Evolutionary conservation across 805 yeast genomes (phyloP), one percentile per base, ranked within the genome.

Genomic region (Candida yuanshanica): DNA sequence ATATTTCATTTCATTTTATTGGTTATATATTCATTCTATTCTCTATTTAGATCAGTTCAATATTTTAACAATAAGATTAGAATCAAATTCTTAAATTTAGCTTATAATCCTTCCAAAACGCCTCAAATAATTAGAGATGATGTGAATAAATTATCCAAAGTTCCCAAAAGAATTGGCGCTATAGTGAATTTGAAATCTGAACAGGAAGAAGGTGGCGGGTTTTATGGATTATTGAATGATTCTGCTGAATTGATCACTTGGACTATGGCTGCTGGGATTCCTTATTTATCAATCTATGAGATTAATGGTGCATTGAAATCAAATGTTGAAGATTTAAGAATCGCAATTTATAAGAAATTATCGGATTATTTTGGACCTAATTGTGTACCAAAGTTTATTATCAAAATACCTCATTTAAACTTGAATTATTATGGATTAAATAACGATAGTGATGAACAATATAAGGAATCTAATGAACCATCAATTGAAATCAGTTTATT

Each of bases 61-160:
- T 80, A 62, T 50, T 54, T 72, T 18, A 72, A 69, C 58, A 74
- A 81, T 53, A 70, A 70, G 46, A 49, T 72, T 33, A 69, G 73
- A 44, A 70, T 88, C 46, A 75, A 77, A 53, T 67, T 82, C 36
- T 65, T 79, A 41, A 79, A 77, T 38, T 54, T 79, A 37, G 77
- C 86, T 9, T 84, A 83, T 60, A 82, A 81, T 50, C 79, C 81
- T 3, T 72, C 83, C 23, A 79, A 76, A 54, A 77, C 95, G 4
- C 97, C 98, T 1, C 89, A 83, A 53, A 67, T 89, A 41, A 88
- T 91, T 48, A 78, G 95, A 49, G 81, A 82, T 46, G 98, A 91
- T 63, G 88, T 88, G 27, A 68, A 68, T 46, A 76, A 77, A 52
- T 65, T 91, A 42, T 58, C 72, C 33, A 93, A 93, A 61, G 72